Evolutionary conservation across 2,329 filamentous ascomycete species (phyloP).

Genomic region (Colletotrichum endophyticum): DNA sequence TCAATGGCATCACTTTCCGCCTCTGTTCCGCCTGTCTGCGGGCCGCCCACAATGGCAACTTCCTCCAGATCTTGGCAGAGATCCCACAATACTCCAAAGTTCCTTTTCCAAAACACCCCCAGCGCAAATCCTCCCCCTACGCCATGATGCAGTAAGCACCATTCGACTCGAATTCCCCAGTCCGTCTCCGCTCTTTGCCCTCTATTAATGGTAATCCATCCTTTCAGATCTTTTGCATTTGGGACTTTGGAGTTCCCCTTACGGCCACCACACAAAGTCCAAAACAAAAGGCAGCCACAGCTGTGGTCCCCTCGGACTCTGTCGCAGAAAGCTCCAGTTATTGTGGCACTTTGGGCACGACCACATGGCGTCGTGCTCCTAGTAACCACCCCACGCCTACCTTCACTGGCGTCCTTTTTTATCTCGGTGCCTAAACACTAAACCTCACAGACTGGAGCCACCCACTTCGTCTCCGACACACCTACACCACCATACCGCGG

Average conservation of each 20-base stretch:
- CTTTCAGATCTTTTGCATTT: neutral
- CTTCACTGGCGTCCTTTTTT: slow-evolving; percentile 2
- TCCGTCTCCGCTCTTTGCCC: neutral
- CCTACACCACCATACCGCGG: neutral
- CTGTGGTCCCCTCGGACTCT: neutral
- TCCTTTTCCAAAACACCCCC: neutral
- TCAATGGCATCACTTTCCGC: neutral
- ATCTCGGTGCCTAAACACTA: slow-evolving; percentile 19
- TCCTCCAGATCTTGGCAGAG: neutral
- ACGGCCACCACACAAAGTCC: neutral
- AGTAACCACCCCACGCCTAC: neutral
- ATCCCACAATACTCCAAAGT: neutral
- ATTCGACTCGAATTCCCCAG: neutral
- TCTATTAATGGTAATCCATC: neutral
- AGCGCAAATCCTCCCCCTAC: neutral
- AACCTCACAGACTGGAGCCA: neutral
- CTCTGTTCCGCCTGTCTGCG: neutral
- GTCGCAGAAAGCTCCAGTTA: neutral
- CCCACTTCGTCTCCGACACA: slow-evolving; percentile 3
- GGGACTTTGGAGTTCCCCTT: neutral
- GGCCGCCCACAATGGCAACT: neutral
- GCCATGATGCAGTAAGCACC: neutral
- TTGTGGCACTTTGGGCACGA: neutral
- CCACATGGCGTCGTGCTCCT: neutral
- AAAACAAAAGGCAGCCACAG: neutral